Evolutionary conservation across 768 basidiomycete species (phyloP), one percentile per base, ranked within the genome.

Genomic region (Kwoniella dendrophila): DNA sequence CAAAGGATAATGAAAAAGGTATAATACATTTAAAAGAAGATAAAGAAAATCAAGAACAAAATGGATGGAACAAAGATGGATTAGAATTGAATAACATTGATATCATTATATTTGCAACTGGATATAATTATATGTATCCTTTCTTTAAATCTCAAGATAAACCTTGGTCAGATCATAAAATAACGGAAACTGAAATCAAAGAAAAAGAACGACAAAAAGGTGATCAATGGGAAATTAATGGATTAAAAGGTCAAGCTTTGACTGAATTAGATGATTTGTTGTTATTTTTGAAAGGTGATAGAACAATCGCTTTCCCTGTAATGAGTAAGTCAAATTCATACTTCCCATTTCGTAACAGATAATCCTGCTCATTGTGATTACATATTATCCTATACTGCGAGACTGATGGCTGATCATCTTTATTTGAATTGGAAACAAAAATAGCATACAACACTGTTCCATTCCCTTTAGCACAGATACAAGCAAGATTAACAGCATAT

Each of bases 381-480:
- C n/a, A n/a, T n/a, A n/a, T n/a, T n/a, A n/a, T n/a, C n/a, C n/a
- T n/a, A n/a, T n/a, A n/a, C n/a, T n/a, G n/a, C n/a, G n/a, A n/a
- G n/a, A n/a, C n/a, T n/a, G n/a, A n/a, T n/a, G n/a, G n/a, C n/a
- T n/a, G n/a, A n/a, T n/a, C n/a, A n/a, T n/a, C n/a, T n/a, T n/a
- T n/a, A n/a, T n/a, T n/a, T n/a, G n/a, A n/a, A n/a, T n/a, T n/a
- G n/a, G n/a, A n/a, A n/a, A n/a, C n/a, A n/a, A n/a, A n/a, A n/a
- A n/a, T 59, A 78, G 77, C 69, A 49, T 78, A 76, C 52, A 70
- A 70, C 59, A 85, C 90, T 24, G 83, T 83, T 0, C 92, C 92
- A 2, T 84, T 94, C 61, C 91, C 90, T 0, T 71, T 92, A 0
- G 82, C 87, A 49, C 90, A 96, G 77, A 85, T 85, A 0, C 93